Evolutionary conservation across 78 protist genomes (phyloP), one percentile per base, ranked within the genome.

Genomic region (Cavenderia fasciculata): DNA sequence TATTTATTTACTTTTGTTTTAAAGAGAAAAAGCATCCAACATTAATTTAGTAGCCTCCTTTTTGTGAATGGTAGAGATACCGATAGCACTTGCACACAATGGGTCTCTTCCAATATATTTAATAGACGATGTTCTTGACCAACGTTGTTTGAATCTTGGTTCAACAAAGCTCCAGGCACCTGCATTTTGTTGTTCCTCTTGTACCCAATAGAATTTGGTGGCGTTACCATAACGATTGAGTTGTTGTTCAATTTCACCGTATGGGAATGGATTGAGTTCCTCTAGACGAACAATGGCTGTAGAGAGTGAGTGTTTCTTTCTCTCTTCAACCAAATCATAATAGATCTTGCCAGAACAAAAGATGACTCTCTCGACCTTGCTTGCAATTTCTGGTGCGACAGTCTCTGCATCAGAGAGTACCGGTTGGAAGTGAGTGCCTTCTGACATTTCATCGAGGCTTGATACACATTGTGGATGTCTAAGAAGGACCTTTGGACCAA

Each of bases 111-210:
- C 92, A 27, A 74, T 89, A n/a, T 74, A 89, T 63, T 47, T 59
- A 33, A 87, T 69, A 10, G 47, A 12, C 8, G 51, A 29, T 14
- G 84, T 74, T 46, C 33, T 43, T 34, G 10, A 7, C 43, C 18
- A 77, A 75, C 86, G 70, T 59, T 63, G 76, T 46, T 71, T 77
- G 90, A 92, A 59, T 63, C 98, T 88, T n/a, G 98, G 95, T 43
- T 74, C 74, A 40, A 94, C 96, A 33, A 96, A 95, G 7, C 75
- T 6, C 96, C 96, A 96, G 0, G 98, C 96, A 59, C 98, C 98
- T 76, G 72, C 51, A 66, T 96, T 96, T 75, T 92, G 92, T 25
- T 96, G 98, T 90, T 97, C 99, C 65, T 97, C 99, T 91, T 97
- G 99, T n/a, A 74, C 85, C 96, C 96, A 95, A 36, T 72, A 59